These are phyloP conservation scores for Phyllosticta capitalensis DNA, from an alignment of 2,329 filamentous ascomycete genomes.

Conservation along the genomic window DNA sequence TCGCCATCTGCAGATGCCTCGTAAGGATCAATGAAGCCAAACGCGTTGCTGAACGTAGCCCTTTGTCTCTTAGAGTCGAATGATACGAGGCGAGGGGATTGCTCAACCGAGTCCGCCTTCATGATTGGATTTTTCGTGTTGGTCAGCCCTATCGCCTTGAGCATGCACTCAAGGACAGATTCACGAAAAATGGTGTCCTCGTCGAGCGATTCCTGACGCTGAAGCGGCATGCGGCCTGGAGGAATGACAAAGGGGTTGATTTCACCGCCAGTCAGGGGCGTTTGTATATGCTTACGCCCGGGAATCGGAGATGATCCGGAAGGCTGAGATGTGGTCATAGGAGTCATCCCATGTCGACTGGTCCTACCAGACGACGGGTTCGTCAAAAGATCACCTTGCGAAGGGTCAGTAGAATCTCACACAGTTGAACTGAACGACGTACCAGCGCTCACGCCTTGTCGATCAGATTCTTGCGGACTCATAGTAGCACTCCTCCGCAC, in stretches of 20 bases:
- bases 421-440: not conserved
- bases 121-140: constrained; percentile 54
- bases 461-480: constrained; percentile 21
- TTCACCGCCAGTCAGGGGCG: constrained; percentile 35
- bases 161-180: constrained; percentile 89
- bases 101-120: constrained; percentile 66
- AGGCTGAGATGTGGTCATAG: constrained; percentile 36
- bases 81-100: constrained; percentile 73
- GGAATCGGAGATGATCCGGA: constrained; percentile 28
- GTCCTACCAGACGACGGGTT: constrained; percentile 53
- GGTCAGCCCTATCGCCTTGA: constrained; percentile 81
- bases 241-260: constrained; percentile 32
- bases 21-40: constrained; percentile 82
- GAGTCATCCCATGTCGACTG: constrained; percentile 26
- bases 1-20: constrained; percentile 72
- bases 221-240: constrained; percentile 35
- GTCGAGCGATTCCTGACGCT: constrained; percentile 71
- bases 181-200: constrained; percentile 84
- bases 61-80: constrained; percentile 76
- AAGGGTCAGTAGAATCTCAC: not conserved
- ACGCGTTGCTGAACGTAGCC: constrained; percentile 73
- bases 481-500: constrained; percentile 11
- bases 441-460: constrained; percentile 24
- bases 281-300: constrained; percentile 29
- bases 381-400: constrained; percentile 62